Base-by-base conservation (phyloP, 2,329 filamentous ascomycete genomes). In the Hypoxylon sp. region DNA sequence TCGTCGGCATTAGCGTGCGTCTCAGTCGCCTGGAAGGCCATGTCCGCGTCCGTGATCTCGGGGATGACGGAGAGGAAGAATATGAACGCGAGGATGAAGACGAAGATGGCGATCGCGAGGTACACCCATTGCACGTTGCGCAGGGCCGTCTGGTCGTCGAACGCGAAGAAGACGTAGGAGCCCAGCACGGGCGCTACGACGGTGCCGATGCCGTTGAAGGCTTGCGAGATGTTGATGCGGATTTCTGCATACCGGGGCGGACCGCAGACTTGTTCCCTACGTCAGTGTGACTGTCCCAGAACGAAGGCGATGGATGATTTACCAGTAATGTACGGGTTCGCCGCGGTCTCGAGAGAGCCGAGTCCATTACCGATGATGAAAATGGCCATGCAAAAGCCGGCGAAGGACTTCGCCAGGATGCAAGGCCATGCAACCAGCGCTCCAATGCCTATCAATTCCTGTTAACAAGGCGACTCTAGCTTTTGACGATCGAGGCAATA, bases 121-220 rank as follows among this genome's bases (percentile, higher is more conserved):
- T 93, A 93, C 0, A 92, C 89, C 87, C 89, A 93, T 77, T 93
- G 90, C 1, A 93, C 91, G 59, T 89, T 88, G 68, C 83, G 82
- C 2, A 93, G 81, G 0, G 87, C 86, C 2, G 78, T 77, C 8
- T 85, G 80, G 55, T 86, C 84, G 59, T 84, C 82, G 49, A 87
- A 85, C 59, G 84, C 85, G 80, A 93, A 93, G 78, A 93, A 91
- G 60, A 91, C 89, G 64, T 89, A 89, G 1, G 89, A 90, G 44
- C 89, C 91, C 7, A 93, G 81, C 0, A 93, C 86, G 1, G 91
- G 91, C 0, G 90, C 90, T 38, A 93, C 82, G 49, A 93, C 88
- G 7, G 89, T 90, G 33, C 91, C 91, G 49, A 93, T 87, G 56
- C 89, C 91, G 73, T 93, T 91, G 79, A 93, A 90, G 56, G 90